These are phyloP conservation scores for Ambrosia artemisiifolia DNA, from an alignment of 129 eudicot species.

Conservation along the genomic window DNA sequence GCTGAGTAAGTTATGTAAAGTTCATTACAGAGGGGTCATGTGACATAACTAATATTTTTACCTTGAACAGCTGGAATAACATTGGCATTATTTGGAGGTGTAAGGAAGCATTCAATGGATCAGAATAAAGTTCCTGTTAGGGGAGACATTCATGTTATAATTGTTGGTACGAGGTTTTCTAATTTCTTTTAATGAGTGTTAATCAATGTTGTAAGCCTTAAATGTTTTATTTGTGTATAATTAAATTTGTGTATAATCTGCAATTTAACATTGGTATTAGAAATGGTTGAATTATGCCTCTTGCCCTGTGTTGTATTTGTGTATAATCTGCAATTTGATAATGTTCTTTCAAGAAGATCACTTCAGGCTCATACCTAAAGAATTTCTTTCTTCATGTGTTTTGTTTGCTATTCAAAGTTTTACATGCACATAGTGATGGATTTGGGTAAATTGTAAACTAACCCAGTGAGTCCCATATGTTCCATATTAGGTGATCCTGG, in stretches of 20 bases:
- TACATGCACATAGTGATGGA: slow-evolving; percentile 15
- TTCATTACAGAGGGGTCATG: not conserved
- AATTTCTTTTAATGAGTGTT: not conserved
- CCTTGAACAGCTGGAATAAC: slow-evolving; percentile 66
- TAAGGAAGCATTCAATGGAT: slow-evolving; percentile 85
- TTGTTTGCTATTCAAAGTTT: not conserved
- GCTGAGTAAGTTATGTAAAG: not conserved
- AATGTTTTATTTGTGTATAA: slow-evolving; percentile 7
- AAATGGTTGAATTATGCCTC: not conserved
- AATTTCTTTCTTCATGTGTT: too few relatives aligned
- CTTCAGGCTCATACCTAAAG: too few relatives aligned
- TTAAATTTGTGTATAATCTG: slow-evolving; percentile 11
- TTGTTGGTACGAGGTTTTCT: slow-evolving; percentile 64
- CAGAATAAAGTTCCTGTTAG: slow-evolving; percentile 97
- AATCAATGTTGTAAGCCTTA: not conserved
- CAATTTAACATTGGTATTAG: not conserved
- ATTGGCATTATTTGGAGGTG: slow-evolving; percentile 86
- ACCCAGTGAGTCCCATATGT: not conserved
- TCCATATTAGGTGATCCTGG: slow-evolving; percentile 88
- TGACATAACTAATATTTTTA: slow-evolving; percentile 1
- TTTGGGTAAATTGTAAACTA: not conserved
- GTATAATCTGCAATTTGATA: too few relatives aligned
- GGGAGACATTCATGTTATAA: slow-evolving; percentile 92
- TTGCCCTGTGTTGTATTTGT: too few relatives aligned
- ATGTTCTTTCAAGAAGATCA: too few relatives aligned